Conservation (phyloP, 352 stramenopile genomes). For the Globisporangium polare region DNA sequence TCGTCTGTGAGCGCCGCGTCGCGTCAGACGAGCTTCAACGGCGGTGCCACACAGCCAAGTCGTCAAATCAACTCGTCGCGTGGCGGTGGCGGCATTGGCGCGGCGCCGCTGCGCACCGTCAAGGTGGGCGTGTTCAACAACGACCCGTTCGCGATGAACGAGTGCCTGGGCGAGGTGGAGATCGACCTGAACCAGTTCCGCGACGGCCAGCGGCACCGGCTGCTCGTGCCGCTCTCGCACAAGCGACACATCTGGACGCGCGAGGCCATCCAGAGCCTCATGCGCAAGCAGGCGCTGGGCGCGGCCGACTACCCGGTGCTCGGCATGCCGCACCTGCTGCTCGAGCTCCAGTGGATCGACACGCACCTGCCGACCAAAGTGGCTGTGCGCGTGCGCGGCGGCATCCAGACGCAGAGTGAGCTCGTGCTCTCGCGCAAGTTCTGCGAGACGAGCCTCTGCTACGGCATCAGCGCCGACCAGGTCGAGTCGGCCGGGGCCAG, state of each 20-base stretch:
- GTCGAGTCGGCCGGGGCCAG: conserved; percentile 19
- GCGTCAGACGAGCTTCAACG: conserved; percentile 10
- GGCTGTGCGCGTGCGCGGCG: conserved; percentile 29
- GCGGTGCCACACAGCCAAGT: neutral
- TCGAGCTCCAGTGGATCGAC: conserved; percentile 65
- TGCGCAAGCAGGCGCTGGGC: conserved; percentile 40
- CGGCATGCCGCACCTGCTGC: conserved; percentile 37
- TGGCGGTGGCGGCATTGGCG: neutral
- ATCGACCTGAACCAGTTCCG: conserved; percentile 42
- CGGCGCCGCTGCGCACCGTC: conserved; percentile 24
- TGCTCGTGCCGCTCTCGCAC: conserved; percentile 43
- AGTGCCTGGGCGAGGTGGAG: conserved; percentile 49
- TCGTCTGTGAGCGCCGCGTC: neutral
- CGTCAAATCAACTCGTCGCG: neutral
- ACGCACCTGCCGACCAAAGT: conserved; percentile 51
- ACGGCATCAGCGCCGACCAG: conserved; percentile 23
- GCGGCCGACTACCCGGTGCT: conserved; percentile 37
- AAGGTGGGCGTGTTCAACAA: conserved; percentile 55
- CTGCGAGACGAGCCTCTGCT: conserved; percentile 35
- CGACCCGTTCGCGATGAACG: conserved; percentile 43
- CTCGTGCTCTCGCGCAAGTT: conserved; percentile 35
- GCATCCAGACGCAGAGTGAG: conserved; percentile 11
- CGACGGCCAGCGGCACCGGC: conserved; percentile 23
- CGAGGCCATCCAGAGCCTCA: conserved; percentile 40
- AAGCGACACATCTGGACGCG: conserved; percentile 48